Conservation (phyloP, 2,329 filamentous ascomycete genomes). For the Pestalotiopsis sp. region DNA sequence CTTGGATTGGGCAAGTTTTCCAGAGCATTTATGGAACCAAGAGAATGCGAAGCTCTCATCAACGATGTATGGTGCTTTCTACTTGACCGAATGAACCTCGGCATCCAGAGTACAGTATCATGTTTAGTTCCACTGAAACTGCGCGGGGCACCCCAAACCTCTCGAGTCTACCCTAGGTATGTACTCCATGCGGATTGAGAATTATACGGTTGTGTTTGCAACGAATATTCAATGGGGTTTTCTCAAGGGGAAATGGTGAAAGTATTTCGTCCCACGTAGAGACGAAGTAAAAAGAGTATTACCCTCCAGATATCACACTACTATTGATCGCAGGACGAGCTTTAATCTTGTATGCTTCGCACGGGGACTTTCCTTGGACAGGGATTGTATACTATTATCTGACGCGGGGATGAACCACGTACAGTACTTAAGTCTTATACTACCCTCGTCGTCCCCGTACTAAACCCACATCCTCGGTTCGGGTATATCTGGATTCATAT, state of each 20-base stretch:
- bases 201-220: background rate
- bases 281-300: too few relatives aligned
- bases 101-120: background rate
- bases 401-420: background rate
- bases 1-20: too few relatives aligned
- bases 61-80: background rate
- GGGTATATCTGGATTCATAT: background rate
- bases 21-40: background rate
- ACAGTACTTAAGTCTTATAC: background rate
- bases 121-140: background rate
- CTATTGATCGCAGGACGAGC: too few relatives aligned
- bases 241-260: background rate
- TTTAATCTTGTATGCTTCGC: too few relatives aligned
- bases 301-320: too few relatives aligned
- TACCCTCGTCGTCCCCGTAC: background rate
- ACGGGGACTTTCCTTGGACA: too few relatives aligned
- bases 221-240: background rate
- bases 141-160: background rate
- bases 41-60: background rate
- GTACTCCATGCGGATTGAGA: background rate
- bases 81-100: background rate
- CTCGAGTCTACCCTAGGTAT: background rate
- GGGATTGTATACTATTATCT: background rate
- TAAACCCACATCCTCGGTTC: background rate
- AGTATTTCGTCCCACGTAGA: too few relatives aligned